These are phyloP conservation scores for Geum urbanum DNA, from an alignment of 306 rosid species.

Conservation along the genomic window DNA sequence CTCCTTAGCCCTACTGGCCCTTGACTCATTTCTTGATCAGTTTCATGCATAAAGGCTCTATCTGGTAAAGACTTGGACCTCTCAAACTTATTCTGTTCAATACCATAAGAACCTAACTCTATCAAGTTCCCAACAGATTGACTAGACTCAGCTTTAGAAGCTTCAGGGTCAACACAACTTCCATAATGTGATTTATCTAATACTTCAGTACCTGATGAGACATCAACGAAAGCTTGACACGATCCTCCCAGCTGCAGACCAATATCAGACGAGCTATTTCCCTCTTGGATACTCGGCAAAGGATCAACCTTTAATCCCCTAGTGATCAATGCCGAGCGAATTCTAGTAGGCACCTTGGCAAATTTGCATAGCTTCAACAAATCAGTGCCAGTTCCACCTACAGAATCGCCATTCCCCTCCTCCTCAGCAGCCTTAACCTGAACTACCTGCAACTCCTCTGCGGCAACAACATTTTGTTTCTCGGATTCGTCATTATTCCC, in stretches of 20 bases:
- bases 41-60: slow-evolving; percentile 32
- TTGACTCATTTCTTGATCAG: slow-evolving; percentile 36
- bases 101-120: slow-evolving; percentile 41
- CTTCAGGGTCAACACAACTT: slow-evolving; percentile 40
- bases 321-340: slow-evolving; percentile 52
- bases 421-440: slow-evolving; percentile 36
- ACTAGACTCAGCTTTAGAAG: slow-evolving; percentile 32
- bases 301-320: slow-evolving; percentile 49
- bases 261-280: slow-evolving; percentile 18
- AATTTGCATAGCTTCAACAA: slow-evolving; percentile 58
- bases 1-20: slow-evolving; percentile 40
- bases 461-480: slow-evolving; percentile 27
- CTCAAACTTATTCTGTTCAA: slow-evolving; percentile 34
- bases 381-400: slow-evolving; percentile 41
- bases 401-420: slow-evolving; percentile 37
- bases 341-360: slow-evolving; percentile 78
- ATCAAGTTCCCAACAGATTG: slow-evolving; percentile 33
- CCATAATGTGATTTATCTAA: slow-evolving; percentile 35
- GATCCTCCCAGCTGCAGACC: slow-evolving; percentile 26
- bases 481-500: slow-evolving; percentile 36
- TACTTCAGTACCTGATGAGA: slow-evolving; percentile 35
- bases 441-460: slow-evolving; percentile 31
- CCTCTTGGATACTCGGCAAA: slow-evolving; percentile 29
- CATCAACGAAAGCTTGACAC: slow-evolving; percentile 27
- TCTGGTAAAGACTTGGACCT: slow-evolving; percentile 47